Evolutionary conservation across 2,329 filamentous ascomycete genomes (phyloP), one percentile per base, ranked within the genome.

Genomic region (Ophiostoma ips): DNA sequence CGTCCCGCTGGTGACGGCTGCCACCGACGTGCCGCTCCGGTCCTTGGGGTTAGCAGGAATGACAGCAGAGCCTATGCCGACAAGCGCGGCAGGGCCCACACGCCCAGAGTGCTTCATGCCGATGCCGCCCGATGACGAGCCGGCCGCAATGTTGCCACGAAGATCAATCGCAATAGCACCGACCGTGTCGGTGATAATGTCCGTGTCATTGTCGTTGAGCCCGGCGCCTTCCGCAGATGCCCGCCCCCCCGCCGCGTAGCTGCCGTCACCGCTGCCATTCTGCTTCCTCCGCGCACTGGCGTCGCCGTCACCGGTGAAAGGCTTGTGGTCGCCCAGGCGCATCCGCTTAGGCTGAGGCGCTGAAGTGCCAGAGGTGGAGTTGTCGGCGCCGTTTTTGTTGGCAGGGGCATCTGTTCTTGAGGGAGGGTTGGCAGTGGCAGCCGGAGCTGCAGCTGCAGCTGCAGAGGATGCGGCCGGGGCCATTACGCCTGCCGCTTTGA

Each of bases 31-130:
- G 43, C 73, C 70, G 2, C 86, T 79, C 7, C 76, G 69, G 60
- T 95, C 89, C 30, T 77, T 73, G 2, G 76, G 70, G 54, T 88
- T 79, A 24, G 73, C 71, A 2, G 90, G 90, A n/a, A 95, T 77
- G 28, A 98, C 83, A 34, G 87, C 84, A 18, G 88, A 90, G 50
- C 92, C 92, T 49, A 96, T 79, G 8, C 92, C 90, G 13, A 96
- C 86, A 15, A 98, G 74, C 18, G 92, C 92, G 33, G 92, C 94
- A 31, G 92, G 92, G 0, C 92, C 94, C 55, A 95, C 77, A 34
- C 92, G 83, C 6, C 92, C 94, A 53, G 81, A 79, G 64, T 95
- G 89, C 63, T 98, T 98, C 90, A 98, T 95, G 28, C 92, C 90
- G 62, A 98, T 98, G 1, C 92, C 92, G 6, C 92, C 92, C 15